Percentiles rank a stretch among this genome's conserved stretches.
These are phyloP conservation scores for Phaffomyces antillensis DNA, from an alignment of 805 yeast species.

Conservation along the genomic window DNA sequence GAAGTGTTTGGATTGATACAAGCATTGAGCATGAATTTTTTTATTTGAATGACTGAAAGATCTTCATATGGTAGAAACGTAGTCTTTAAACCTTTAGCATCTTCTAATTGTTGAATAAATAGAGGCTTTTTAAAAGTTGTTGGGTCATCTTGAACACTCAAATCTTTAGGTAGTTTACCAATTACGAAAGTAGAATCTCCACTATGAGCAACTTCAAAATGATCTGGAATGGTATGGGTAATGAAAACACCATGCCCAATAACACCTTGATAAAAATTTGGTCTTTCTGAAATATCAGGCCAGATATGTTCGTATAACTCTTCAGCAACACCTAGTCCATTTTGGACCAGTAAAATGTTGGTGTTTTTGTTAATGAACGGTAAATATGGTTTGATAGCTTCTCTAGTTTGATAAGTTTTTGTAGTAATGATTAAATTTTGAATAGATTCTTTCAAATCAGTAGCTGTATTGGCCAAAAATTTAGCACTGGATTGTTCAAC, in stretches of 20 bases:
- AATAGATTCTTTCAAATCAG: slow-evolving; percentile 27
- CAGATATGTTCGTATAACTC: slow-evolving; percentile 46
- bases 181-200: slow-evolving; percentile 60
- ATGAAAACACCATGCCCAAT: slow-evolving; percentile 80
- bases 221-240: slow-evolving; percentile 19
- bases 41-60: slow-evolving; percentile 53
- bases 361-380: slow-evolving; percentile 44
- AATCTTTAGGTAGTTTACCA: slow-evolving; percentile 44
- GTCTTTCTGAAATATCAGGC: slow-evolving; percentile 40
- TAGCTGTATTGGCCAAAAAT: slow-evolving; percentile 10
- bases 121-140: slow-evolving; percentile 6
- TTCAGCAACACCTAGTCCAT: slow-evolving; percentile 81
- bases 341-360: slow-evolving; percentile 69
- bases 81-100: slow-evolving; percentile 23
- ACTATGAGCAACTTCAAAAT: slow-evolving; percentile 53
- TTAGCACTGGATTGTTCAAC: slow-evolving; percentile 1
- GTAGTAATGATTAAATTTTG: slow-evolving; percentile 66
- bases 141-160: slow-evolving; percentile 7
- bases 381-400: slow-evolving; percentile 52
- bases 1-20: slow-evolving; percentile 84
- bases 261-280: slow-evolving; percentile 66
- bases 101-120: slow-evolving; percentile 24
- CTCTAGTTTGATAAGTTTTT: slow-evolving; percentile 66
- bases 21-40: slow-evolving; percentile 72
- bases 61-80: slow-evolving; percentile 36